These are phyloP conservation scores for Candida sojae DNA, from an alignment of 1,139 yeast species.

Conservation along the genomic window DNA sequence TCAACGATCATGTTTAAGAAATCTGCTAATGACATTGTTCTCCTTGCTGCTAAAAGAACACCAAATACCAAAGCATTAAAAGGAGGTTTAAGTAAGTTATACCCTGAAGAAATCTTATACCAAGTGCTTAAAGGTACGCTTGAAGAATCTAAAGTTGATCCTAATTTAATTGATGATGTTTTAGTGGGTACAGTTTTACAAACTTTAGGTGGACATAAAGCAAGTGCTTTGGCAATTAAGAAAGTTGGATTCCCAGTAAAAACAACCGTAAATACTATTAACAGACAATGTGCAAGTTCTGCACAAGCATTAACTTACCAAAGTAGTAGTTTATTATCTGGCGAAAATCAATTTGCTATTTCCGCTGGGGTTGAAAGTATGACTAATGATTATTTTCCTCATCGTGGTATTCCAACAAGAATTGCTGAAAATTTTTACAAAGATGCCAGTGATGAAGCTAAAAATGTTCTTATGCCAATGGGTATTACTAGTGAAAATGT, in stretches of 20 bases:
- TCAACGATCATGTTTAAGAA: slow-evolving; percentile 18
- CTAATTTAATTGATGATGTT: slow-evolving; percentile 62
- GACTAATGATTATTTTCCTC: slow-evolving; percentile 45
- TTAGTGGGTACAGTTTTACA: slow-evolving; percentile 82
- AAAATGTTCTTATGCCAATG: slow-evolving; percentile 54
- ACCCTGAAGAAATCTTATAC: slow-evolving; percentile 37
- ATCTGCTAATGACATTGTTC: slow-evolving; percentile 35
- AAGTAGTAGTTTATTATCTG: slow-evolving; percentile 32
- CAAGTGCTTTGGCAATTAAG: slow-evolving; percentile 69
- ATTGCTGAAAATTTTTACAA: slow-evolving; percentile 22
- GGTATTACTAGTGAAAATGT: slow-evolving; percentile 53
- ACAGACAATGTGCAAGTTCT: slow-evolving; percentile 45
- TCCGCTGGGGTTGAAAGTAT: slow-evolving; percentile 50
- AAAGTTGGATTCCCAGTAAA: slow-evolving; percentile 35
- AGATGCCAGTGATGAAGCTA: slow-evolving; percentile 21
- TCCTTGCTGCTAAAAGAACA: slow-evolving; percentile 36
- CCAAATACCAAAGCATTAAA: slow-evolving; percentile 37
- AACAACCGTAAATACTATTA: slow-evolving; percentile 40
- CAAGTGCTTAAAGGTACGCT: slow-evolving; percentile 30
- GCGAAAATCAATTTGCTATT: slow-evolving; percentile 34
- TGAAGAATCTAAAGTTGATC: slow-evolving; percentile 26
- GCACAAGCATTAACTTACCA: slow-evolving; percentile 39
- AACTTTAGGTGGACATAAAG: slow-evolving; percentile 84
- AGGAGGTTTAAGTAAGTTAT: slow-evolving; percentile 37
- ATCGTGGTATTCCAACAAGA: slow-evolving; percentile 36